These are phyloP conservation scores for Candida pseudofarinosa DNA, from an alignment of 805 yeast species.

Conservation along the genomic window DNA sequence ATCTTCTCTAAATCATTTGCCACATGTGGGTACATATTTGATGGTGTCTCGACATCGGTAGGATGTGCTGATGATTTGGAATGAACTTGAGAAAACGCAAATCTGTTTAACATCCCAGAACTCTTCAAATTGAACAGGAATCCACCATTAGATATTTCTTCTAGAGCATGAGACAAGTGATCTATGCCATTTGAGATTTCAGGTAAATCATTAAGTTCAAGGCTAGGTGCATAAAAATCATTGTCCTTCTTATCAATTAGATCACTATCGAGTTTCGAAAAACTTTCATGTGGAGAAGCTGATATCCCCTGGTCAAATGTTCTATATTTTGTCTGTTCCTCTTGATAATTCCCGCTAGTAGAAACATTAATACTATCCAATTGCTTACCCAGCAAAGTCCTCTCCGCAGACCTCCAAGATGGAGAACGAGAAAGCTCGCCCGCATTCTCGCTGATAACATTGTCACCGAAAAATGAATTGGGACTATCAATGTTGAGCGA, in stretches of 20 bases:
- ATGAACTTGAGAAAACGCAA: constrained; percentile 11
- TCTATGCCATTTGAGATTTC: constrained; percentile 24
- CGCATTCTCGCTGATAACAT: neutral
- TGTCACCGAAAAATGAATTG: neutral
- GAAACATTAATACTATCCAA: neutral
- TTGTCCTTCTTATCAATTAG: neutral
- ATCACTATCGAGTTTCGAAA: neutral
- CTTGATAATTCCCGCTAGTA: neutral
- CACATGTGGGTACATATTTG: neutral
- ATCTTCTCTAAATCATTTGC: neutral
- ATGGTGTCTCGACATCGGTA: neutral
- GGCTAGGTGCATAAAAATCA: neutral
- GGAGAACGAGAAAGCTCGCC: neutral
- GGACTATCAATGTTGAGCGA: no score
- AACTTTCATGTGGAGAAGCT: neutral
- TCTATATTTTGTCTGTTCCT: neutral
- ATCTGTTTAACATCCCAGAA: constrained; percentile 24
- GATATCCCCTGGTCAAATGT: neutral
- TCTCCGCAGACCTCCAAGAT: neutral
- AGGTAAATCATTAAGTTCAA: constrained; percentile 7
- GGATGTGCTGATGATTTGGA: neutral
- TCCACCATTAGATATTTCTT: constrained; percentile 22
- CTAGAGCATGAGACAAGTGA: constrained; percentile 21
- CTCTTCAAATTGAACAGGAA: constrained; percentile 22
- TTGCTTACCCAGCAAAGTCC: neutral